phyloP scores from a whole-genome alignment of 2,329 filamentous ascomycete species.

The Pseudogymnoascus sp. region DNA sequence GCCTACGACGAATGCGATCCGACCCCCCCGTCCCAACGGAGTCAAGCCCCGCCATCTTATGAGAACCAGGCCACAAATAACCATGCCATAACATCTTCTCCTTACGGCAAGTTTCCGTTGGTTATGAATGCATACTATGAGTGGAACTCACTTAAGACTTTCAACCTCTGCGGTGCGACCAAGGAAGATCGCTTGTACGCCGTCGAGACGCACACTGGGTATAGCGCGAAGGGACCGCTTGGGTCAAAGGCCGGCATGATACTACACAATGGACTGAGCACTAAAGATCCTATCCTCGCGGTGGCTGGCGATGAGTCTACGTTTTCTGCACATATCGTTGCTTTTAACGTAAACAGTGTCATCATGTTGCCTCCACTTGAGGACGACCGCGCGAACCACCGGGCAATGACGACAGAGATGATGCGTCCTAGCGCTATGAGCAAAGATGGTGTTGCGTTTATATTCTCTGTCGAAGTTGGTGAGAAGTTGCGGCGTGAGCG shows the following conservation, averaged over 20 bases:
- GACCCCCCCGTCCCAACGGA: not conserved
- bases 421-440: conserved; percentile 15
- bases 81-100: not conserved
- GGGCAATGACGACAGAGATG: conserved; percentile 9
- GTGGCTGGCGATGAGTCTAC: conserved; percentile 15
- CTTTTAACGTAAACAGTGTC: conserved; percentile 12
- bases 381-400: not conserved
- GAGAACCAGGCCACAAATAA: not conserved
- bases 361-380: conserved; percentile 14
- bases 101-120: conserved; percentile 20
- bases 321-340: not conserved
- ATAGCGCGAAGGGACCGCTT: conserved; percentile 13
- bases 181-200: conserved; percentile 18
- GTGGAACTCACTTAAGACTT: conserved; percentile 13
- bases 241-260: conserved; percentile 16
- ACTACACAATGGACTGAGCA: conserved; percentile 18
- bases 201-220: conserved; percentile 19
- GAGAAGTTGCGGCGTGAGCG: conserved; percentile 13
- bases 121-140: conserved; percentile 18
- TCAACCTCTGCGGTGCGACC: conserved; percentile 13
- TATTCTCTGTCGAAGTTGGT: conserved; percentile 17
- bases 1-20: not conserved
- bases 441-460: conserved; percentile 10
- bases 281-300: conserved; percentile 17
- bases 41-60: not conserved